Base-by-base conservation (phyloP, 2,329 filamentous ascomycete species). In the Coccinonectria pachysandricola region DNA sequence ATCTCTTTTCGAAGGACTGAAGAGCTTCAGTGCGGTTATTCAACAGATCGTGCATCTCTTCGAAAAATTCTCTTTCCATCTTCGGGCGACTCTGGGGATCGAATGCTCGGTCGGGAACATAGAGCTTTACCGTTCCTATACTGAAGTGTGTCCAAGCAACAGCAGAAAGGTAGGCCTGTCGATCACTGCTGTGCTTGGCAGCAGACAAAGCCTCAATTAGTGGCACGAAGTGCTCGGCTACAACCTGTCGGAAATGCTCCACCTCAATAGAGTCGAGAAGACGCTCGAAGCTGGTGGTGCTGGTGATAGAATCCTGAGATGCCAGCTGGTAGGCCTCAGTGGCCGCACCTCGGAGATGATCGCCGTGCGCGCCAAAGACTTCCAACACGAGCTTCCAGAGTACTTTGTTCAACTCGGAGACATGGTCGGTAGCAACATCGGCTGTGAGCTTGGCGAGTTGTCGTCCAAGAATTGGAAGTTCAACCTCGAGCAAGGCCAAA, bases 21-120 rank as follows among this genome's bases (percentile, higher is more conserved):
- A 95, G 57, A 1, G 73, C 70, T 5, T 63, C 43, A 2, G 85
- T 62, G 31, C 74, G 75, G 5, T 56, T 46, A 8, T 62, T 50
- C 2, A 93, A 54, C 7, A 65, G 59, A 3, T 50, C 38, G 23
- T 71, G 67, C 19, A 80, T 63, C 30, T 75, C 61, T 21, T 62
- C 49, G 28, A 68, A 63, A 27, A 68, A 71, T 21, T 66, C 60
- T 12, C 73, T 69, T 41, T 85, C 77, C 11, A 94, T 68, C 26
- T 70, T 62, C 5, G 72, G 70, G 26, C 69, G 63, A 31, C 77
- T 61, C 32, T 77, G 71, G 2, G 91, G 91, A 51, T 98, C 91
- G 44, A 88, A 91, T 4, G 81, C 70, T 39, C 79, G 77, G 51
- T 93, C 79, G 0, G 92, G 87, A 3, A 96, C 75, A 46, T 88